phyloP scores from a whole-genome alignment of 257 asterid species.

The Penstemon eatonii region DNA sequence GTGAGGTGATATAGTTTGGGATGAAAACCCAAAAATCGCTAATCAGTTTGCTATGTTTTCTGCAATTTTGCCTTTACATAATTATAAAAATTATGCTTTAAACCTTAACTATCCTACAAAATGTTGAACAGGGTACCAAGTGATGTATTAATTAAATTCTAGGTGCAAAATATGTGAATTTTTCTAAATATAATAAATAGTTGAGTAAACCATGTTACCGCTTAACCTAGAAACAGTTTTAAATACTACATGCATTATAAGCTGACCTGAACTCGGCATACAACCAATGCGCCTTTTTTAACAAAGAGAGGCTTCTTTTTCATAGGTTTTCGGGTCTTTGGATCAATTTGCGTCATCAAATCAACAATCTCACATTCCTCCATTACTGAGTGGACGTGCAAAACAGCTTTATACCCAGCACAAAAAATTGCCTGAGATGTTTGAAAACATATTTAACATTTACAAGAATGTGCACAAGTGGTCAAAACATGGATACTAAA shows the following conservation, averaged over 20 bases:
- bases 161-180: background rate
- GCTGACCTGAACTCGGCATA: slow-evolving; percentile 78
- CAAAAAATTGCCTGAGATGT: slow-evolving; percentile 81
- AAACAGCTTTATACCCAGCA: slow-evolving; percentile 97
- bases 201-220: background rate
- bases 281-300: slow-evolving; percentile 74
- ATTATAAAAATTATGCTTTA: no score
- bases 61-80: no score
- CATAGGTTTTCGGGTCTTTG: slow-evolving; percentile 68
- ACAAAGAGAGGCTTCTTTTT: slow-evolving; percentile 91
- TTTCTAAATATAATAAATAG: background rate
- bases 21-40: no score
- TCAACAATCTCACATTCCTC: slow-evolving; percentile 98
- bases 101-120: no score
- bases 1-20: no score
- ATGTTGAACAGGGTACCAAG: background rate
- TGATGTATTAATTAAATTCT: background rate
- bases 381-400: slow-evolving; percentile 85
- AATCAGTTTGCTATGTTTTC: no score
- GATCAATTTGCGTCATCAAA: slow-evolving; percentile 74
- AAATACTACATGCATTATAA: slow-evolving; percentile 12
- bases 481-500: background rate
- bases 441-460: background rate
- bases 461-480: background rate
- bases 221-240: background rate